Conservation (phyloP, 345 rosid genomes). For the Lepidium aucheri region DNA sequence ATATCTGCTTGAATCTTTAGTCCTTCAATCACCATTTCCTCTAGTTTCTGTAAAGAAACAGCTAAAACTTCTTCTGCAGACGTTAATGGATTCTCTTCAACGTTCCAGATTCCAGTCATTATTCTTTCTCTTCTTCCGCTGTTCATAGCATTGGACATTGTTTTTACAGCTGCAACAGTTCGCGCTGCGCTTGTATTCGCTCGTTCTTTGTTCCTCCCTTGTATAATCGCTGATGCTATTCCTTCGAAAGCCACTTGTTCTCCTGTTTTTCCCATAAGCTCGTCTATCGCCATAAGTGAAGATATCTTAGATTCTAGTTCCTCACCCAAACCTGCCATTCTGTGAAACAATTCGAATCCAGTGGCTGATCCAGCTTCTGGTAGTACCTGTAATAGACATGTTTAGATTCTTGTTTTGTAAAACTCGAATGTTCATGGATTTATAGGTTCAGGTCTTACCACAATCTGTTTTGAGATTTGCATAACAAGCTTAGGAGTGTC, state of each 20-base stretch:
- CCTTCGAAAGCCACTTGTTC: slow-evolving; percentile 98
- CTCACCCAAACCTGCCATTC: slow-evolving; percentile 57
- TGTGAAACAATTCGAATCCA: slow-evolving; percentile 74
- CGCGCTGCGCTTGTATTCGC: slow-evolving; percentile 88
- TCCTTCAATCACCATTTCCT: slow-evolving; percentile 72
- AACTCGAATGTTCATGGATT: not conserved
- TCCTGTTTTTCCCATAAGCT: slow-evolving; percentile 82
- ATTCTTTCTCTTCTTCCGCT: slow-evolving; percentile 80
- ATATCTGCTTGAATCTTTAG: slow-evolving; percentile 82
- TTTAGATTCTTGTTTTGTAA: not conserved
- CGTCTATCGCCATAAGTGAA: slow-evolving; percentile 68
- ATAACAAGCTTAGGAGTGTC: slow-evolving; percentile 83
- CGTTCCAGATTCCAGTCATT: slow-evolving; percentile 76
- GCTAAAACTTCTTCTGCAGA: slow-evolving; percentile 65
- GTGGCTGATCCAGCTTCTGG: slow-evolving; percentile 10
- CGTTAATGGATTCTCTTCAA: slow-evolving; percentile 47
- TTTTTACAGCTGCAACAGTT: slow-evolving; percentile 68
- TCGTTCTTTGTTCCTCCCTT: slow-evolving; percentile 84
- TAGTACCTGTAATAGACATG: not conserved
- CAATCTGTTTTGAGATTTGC: slow-evolving; percentile 83
- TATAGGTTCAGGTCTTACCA: slow-evolving; percentile 32
- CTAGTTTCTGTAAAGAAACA: slow-evolving; percentile 68
- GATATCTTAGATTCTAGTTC: slow-evolving; percentile 54
- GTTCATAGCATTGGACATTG: slow-evolving; percentile 57
- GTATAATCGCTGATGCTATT: slow-evolving; percentile 87